Percentiles rank a stretch among this genome's conserved stretches.
Conservation (phyloP, 768 basidiomycete species). For the Phylloporus sp. region DNA sequence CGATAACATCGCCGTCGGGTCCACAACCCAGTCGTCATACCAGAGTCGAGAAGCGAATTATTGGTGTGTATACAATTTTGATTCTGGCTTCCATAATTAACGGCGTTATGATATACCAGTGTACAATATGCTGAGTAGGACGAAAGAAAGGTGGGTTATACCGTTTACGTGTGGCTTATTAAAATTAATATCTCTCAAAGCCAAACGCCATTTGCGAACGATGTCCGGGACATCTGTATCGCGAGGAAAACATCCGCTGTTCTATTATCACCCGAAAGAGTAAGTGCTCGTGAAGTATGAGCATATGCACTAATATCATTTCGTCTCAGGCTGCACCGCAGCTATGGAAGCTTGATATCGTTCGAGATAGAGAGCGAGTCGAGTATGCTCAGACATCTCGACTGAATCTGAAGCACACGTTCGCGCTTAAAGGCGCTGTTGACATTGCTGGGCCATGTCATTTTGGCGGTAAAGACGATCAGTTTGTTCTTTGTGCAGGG, state of each 20-base stretch:
- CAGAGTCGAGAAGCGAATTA: constrained; percentile 50
- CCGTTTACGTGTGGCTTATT: not conserved
- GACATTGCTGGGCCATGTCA: constrained; percentile 81
- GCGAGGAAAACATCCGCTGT: constrained; percentile 43
- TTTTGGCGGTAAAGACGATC: constrained; percentile 77
- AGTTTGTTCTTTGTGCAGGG: constrained; percentile 72
- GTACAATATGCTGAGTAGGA: constrained; percentile 44
- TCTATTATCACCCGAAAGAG: constrained; percentile 36
- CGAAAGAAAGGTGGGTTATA: constrained; percentile 41
- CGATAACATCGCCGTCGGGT: constrained; percentile 40
- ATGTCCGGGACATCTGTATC: constrained; percentile 50
- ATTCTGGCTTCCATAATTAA: constrained; percentile 1
- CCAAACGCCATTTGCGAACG: constrained; percentile 52
- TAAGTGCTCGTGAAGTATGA: constrained; percentile 12
- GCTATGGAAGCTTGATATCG: constrained; percentile 66
- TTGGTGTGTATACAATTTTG: constrained; percentile 35
- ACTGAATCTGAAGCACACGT: constrained; percentile 56
- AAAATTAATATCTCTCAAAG: constrained; percentile 28
- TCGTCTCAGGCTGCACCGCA: constrained; percentile 63
- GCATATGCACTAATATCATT: constrained; percentile 8
- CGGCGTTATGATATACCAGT: constrained; percentile 29
- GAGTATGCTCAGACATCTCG: constrained; percentile 31
- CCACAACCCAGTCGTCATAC: constrained; percentile 47
- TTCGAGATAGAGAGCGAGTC: constrained; percentile 48
- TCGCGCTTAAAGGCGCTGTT: constrained; percentile 61